Percentiles rank a stretch among this genome's conserved stretches.
Conservation (phyloP, 2,329 filamentous ascomycete genomes). For the Fusarium guadeloupense region DNA sequence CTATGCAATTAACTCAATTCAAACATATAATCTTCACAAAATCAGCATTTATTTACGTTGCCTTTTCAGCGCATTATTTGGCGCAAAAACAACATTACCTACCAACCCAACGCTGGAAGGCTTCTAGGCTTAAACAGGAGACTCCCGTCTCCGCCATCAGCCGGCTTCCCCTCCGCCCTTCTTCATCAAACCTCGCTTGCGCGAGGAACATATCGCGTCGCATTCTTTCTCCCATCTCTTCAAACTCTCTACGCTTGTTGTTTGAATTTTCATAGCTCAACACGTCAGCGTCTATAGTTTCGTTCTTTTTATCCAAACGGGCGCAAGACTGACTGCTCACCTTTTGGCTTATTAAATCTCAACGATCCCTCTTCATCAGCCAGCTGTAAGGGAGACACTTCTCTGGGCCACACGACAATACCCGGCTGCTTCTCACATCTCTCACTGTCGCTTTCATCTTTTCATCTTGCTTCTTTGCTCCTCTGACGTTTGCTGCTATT, state of each 20-base stretch:
- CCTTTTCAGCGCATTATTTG: background rate
- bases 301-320: background rate
- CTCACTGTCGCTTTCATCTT: constrained; percentile 8
- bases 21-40: no score
- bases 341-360: constrained; percentile 21
- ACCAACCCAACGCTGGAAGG: background rate
- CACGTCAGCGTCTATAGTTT: background rate
- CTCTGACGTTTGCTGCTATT: constrained; percentile 17
- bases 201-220: constrained; percentile 1
- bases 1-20: no score
- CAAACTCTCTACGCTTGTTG: constrained; percentile 10
- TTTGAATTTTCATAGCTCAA: background rate
- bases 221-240: constrained; percentile 23
- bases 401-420: constrained; percentile 4
- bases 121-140: constrained; percentile 1
- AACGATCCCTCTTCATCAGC: constrained; percentile 7
- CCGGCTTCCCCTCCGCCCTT: constrained; percentile 24
- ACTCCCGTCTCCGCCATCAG: constrained; percentile 9
- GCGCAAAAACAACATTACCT: background rate
- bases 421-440: constrained; percentile 12
- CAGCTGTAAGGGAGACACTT: constrained; percentile 16
- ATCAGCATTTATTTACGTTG: no score
- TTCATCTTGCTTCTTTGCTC: background rate
- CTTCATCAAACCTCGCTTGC: constrained; percentile 20
- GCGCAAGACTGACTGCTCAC: background rate